phyloP scores from a whole-genome alignment of 371 early-diverging fungal species.

The Quaeritorhiza haematococci region DNA sequence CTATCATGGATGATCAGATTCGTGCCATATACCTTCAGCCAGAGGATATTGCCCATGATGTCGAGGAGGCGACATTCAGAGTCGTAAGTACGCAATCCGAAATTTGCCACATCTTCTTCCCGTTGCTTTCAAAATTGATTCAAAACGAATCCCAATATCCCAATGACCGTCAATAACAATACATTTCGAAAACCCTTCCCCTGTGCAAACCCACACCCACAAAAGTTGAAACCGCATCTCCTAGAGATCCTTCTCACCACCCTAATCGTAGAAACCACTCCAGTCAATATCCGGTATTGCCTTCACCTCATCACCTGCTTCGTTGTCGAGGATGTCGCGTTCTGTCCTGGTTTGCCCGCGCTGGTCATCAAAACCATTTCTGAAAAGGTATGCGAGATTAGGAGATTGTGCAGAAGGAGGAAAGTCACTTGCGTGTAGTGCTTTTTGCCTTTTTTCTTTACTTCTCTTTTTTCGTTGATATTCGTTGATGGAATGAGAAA shows the following conservation, averaged over 20 bases:
- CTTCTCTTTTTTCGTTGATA: slow-evolving; percentile 8
- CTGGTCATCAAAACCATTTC: slow-evolving; percentile 67
- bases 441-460: slow-evolving; percentile 3
- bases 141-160: too few species aligned
- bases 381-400: slow-evolving; percentile 54
- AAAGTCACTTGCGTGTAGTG: neutral
- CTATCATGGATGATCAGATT: too few species aligned
- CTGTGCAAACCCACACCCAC: too few species aligned
- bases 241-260: slow-evolving; percentile 64
- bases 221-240: slow-evolving; percentile 64
- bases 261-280: slow-evolving; percentile 59
- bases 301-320: slow-evolving; percentile 69
- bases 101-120: too few species aligned
- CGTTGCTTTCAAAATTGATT: too few species aligned
- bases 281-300: slow-evolving; percentile 63
- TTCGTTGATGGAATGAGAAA: too few species aligned
- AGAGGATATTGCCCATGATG: too few species aligned
- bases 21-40: too few species aligned
- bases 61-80: too few species aligned
- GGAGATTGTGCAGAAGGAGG: neutral
- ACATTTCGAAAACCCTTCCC: too few species aligned
- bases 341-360: slow-evolving; percentile 66
- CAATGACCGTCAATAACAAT: too few species aligned
- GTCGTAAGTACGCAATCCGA: too few species aligned
- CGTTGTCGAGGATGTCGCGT: slow-evolving; percentile 69